Conservation (phyloP, 495 filamentous ascomycete genomes). For the Hypoxylon subgilvum region DNA sequence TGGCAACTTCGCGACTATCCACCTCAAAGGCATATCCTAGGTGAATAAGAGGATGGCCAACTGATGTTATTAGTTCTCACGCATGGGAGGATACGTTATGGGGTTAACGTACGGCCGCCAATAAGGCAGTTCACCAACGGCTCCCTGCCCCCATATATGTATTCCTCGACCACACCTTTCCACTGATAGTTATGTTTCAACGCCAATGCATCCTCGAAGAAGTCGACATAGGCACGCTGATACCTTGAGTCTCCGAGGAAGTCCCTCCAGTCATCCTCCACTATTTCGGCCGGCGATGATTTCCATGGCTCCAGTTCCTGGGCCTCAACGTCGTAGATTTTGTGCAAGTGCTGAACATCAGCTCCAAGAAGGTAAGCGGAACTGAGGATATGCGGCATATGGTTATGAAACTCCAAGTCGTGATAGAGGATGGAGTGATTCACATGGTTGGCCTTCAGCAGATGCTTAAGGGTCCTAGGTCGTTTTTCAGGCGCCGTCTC, state of each 20-base stretch:
- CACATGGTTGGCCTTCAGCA: slow-evolving; percentile 87
- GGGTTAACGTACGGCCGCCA: slow-evolving; percentile 68
- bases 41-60: slow-evolving; percentile 88
- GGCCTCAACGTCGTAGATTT: slow-evolving; percentile 78
- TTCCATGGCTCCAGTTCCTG: slow-evolving; percentile 78
- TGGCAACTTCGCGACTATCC: slow-evolving; percentile 75
- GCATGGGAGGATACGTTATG: neutral
- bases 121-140: slow-evolving; percentile 81
- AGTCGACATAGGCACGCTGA: slow-evolving; percentile 88
- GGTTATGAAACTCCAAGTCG: slow-evolving; percentile 81
- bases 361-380: slow-evolving; percentile 87
- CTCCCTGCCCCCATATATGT: slow-evolving; percentile 73
- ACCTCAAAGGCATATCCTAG: slow-evolving; percentile 88
- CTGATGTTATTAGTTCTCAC: slow-evolving; percentile 51
- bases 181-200: slow-evolving; percentile 78
- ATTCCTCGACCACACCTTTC: slow-evolving; percentile 76
- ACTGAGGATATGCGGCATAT: slow-evolving; percentile 81
- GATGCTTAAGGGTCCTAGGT: slow-evolving; percentile 83
- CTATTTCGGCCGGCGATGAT: slow-evolving; percentile 83
- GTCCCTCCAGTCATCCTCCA: slow-evolving; percentile 81
- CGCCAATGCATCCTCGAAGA: slow-evolving; percentile 87
- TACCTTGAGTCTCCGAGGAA: slow-evolving; percentile 78
- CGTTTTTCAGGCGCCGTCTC: slow-evolving; percentile 80
- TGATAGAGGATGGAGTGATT: slow-evolving; percentile 86
- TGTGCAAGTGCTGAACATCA: slow-evolving; percentile 69